Evolutionary conservation across 495 filamentous ascomycete species (phyloP).

Genomic region (Bacidia gigantensis): DNA sequence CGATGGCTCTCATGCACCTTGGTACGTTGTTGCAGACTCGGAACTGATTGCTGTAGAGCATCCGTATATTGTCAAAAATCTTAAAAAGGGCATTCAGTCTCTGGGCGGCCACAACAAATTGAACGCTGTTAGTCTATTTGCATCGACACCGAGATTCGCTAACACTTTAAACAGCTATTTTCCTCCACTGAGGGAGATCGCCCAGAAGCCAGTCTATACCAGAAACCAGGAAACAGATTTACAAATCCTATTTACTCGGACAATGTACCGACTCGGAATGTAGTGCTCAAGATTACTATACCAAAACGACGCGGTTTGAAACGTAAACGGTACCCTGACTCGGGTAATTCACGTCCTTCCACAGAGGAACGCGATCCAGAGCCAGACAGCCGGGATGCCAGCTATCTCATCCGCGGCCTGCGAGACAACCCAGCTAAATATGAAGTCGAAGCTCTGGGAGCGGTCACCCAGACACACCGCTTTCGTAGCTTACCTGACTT

Average conservation of each 20-base stretch:
- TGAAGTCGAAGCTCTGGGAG: slow-evolving; percentile 54
- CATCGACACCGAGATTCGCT: not conserved
- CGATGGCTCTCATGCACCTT: slow-evolving; percentile 26
- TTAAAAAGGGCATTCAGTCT: slow-evolving; percentile 69
- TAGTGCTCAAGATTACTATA: slow-evolving; percentile 75
- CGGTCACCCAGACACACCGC: slow-evolving; percentile 67
- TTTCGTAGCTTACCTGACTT: slow-evolving; percentile 76
- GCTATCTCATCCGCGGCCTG: slow-evolving; percentile 47
- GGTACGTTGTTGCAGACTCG: slow-evolving; percentile 45
- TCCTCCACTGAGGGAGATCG: slow-evolving; percentile 16
- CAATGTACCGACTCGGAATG: slow-evolving; percentile 55
- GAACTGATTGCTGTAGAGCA: slow-evolving; percentile 72
- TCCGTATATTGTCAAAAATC: slow-evolving; percentile 66
- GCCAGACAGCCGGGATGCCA: slow-evolving; percentile 19
- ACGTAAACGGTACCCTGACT: too few species aligned
- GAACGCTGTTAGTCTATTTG: slow-evolving; percentile 24
- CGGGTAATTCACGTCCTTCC: too few species aligned
- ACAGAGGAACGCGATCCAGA: slow-evolving; percentile 17
- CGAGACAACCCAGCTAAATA: slow-evolving; percentile 59
- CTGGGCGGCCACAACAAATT: slow-evolving; percentile 56
- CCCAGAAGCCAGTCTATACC: slow-evolving; percentile 42
- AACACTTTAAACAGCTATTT: slow-evolving; percentile 1
- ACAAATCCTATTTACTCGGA: slow-evolving; percentile 60
- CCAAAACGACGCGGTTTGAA: slow-evolving; percentile 78
- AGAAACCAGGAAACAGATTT: slow-evolving; percentile 66